Base-by-base conservation (phyloP, 768 basidiomycete species). In the Trichaptum fuscoviolaceum region DNA sequence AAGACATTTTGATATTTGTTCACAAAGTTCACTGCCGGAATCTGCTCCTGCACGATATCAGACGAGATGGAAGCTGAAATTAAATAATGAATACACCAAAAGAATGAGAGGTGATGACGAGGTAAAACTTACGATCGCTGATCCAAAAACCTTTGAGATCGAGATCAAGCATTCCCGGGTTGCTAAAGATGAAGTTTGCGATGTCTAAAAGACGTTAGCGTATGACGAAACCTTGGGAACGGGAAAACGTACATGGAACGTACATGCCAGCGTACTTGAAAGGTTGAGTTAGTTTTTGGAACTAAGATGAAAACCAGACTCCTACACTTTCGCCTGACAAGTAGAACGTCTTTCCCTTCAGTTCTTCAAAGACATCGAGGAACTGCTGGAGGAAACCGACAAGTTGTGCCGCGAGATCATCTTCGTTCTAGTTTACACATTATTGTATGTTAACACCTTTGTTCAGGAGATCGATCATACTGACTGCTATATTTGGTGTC, bases 241-340 rank as follows among this genome's bases (percentile, higher is more conserved):
- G 30, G 30, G 30, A 30, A 20, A 5, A 76, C 84, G 73, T 66
- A 85, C 87, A 78, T 63, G 85, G 84, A 36, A 85, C 75, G 80
- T 90, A 92, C 78, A 73, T 86, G 68, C 91, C 91, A 1, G 89
- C 90, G 69, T 91, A 91, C 91, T 90, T 3, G 25, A 12, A 18
- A 24, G 20, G 42, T 17, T 35, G 58, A 58, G 57, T 66, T 63
- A 9, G 30, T 27, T 17, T n/a, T 57, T 7, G 1, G 24, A 65
- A 35, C 30, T 30, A 9, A 62, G 64, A 64, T 25, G 34, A n/a
- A 2, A 23, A 5, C 20, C 35, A n/a, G 0, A 15, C 9, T 71
- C 90, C 73, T 72, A 92, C 90, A 73, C 91, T 92, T 78, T 92
- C 90, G 27, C 91, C 91, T 18, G 84, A 79, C 4, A 92, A 70